These are phyloP conservation scores for Coemansia erecta DNA, from an alignment of 192 early-diverging fungal genomes.

Conservation along the genomic window DNA sequence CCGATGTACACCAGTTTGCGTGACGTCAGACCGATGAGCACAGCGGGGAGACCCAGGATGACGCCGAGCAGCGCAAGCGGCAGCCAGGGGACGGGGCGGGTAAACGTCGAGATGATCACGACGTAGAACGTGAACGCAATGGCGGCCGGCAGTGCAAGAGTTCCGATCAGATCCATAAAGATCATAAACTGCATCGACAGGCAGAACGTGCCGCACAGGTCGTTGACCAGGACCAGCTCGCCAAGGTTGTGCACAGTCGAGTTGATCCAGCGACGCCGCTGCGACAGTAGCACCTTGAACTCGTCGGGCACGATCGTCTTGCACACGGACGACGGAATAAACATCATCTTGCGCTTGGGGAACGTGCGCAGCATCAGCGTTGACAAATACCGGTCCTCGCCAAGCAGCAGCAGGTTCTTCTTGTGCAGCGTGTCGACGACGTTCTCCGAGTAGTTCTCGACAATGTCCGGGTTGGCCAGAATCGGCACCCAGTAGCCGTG, in stretches of 20 bases:
- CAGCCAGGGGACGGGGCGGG: conserved; percentile 55
- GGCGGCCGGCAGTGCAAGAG: conserved; percentile 88
- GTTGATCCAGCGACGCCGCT: conserved; percentile 94
- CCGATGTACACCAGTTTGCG: conserved; percentile 76
- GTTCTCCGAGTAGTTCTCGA: conserved; percentile 83
- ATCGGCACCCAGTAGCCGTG: conserved; percentile 82
- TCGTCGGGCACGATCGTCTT: conserved; percentile 87
- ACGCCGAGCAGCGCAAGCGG: conserved; percentile 67
- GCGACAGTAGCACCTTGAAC: conserved; percentile 79
- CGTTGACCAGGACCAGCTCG: conserved; percentile 77
- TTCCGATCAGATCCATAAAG: conserved; percentile 92
- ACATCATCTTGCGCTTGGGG: conserved; percentile 93
- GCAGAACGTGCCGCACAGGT: conserved; percentile 88
- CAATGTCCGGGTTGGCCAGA: conserved; percentile 78
- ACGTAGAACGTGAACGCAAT: conserved; percentile 86
- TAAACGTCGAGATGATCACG: conserved; percentile 64
- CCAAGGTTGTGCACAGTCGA: conserved; percentile 89
- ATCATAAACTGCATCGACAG: conserved; percentile 96
- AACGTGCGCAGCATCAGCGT: conserved; percentile 94
- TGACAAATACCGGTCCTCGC: no score
- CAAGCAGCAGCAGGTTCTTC: no score
- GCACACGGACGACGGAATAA: conserved; percentile 89
- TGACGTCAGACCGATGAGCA: conserved; percentile 78
- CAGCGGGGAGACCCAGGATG: conserved; percentile 73
- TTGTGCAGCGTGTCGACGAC: conserved; percentile 85